These are phyloP conservation scores for Fragilaria radians DNA, from an alignment of 108 stramenopile genomes.

Conservation along the genomic window DNA sequence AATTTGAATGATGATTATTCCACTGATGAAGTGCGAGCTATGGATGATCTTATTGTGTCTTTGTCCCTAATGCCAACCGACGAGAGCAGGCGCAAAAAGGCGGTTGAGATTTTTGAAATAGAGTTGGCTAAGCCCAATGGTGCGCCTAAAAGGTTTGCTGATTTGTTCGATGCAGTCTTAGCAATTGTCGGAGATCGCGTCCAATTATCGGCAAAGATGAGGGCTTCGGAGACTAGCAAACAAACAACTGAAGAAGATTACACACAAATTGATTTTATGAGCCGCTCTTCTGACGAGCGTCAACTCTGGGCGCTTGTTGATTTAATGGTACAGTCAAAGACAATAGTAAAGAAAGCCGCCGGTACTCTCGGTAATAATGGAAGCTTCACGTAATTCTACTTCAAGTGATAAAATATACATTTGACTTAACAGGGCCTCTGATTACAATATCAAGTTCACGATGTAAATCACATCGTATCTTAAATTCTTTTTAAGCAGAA, in stretches of 20 bases:
- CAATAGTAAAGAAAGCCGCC: conserved; percentile 61
- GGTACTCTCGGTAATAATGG: conserved; percentile 55
- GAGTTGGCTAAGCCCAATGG: conserved; percentile 38
- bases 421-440: too few relatives aligned
- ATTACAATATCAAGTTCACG: too few relatives aligned
- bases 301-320: conserved; percentile 79
- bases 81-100: conserved; percentile 32
- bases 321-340: conserved; percentile 84
- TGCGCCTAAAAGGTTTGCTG: conserved; percentile 21
- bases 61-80: conserved; percentile 55
- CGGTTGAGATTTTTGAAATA: conserved; percentile 38
- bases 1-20: conserved; percentile 18
- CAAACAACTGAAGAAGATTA: not conserved
- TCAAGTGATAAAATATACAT: too few relatives aligned
- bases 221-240: conserved; percentile 12
- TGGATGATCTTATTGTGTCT: conserved; percentile 53
- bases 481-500: too few relatives aligned
- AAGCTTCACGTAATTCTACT: conserved; percentile 25
- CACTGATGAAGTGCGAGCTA: conserved; percentile 43
- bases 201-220: conserved; percentile 42
- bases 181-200: conserved; percentile 51
- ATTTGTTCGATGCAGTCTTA: conserved; percentile 27
- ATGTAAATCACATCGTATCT: too few relatives aligned
- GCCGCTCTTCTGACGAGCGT: conserved; percentile 27
- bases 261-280: conserved; percentile 2